A percentile compares a stretch with the other conserved stretches of the same genome.
phyloP scores from a whole-genome alignment of 257 asterid genomes.

The Phtheirospermum japonicum region DNA sequence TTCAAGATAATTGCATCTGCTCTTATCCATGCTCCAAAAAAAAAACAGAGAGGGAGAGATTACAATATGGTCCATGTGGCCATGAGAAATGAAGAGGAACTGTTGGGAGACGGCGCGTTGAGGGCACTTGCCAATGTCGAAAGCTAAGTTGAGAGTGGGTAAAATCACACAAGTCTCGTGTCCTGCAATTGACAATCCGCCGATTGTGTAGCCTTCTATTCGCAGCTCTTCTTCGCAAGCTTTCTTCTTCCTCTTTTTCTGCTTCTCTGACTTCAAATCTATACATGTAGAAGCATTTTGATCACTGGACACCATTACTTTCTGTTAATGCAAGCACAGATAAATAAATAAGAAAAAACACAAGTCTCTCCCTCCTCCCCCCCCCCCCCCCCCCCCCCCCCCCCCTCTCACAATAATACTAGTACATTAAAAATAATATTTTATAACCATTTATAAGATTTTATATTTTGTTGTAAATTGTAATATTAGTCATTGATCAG shows the following conservation, averaged over 20 bases:
- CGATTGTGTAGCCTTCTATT: constrained; percentile 66
- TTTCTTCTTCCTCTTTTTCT: constrained; percentile 42
- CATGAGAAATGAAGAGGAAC: constrained; percentile 95
- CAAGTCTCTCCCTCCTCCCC: too few species aligned
- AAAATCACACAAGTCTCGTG: constrained; percentile 88
- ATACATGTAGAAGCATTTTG: constrained; percentile 7
- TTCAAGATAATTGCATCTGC: background rate
- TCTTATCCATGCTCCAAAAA: background rate
- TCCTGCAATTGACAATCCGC: constrained; percentile 91
- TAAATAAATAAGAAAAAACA: background rate
- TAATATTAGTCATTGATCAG: too few species aligned
- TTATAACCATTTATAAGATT: too few species aligned
- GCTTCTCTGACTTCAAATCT: constrained; percentile 25
- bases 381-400: too few species aligned
- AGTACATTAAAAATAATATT: too few species aligned
- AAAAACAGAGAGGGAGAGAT: constrained; percentile 4
- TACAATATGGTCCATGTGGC: constrained; percentile 98
- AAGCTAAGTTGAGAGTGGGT: constrained; percentile 77
- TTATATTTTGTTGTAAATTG: too few species aligned
- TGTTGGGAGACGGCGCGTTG: constrained; percentile 91
- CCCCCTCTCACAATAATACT: too few species aligned
- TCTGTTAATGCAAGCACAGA: background rate
- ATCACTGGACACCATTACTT: constrained; percentile 26
- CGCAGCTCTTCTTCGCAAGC: constrained; percentile 44
- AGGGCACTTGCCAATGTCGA: constrained; percentile 96